Evolutionary conservation across 2,329 filamentous ascomycete species (phyloP).

Genomic region (Nigrograna mackinnonii): DNA sequence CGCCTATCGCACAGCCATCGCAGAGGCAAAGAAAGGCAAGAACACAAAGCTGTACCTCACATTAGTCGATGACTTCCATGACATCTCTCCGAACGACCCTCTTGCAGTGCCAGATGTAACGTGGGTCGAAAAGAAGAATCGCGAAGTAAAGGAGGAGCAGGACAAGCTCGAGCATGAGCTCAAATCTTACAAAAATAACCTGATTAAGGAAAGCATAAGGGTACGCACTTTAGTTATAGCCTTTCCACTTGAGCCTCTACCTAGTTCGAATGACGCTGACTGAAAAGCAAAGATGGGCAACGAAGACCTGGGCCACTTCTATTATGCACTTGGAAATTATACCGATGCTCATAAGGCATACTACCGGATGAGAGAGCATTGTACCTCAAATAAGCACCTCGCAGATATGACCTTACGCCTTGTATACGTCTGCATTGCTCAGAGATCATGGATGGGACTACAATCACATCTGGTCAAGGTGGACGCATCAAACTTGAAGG

Average conservation of each 20-base stretch:
- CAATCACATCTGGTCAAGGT: constrained; percentile 63
- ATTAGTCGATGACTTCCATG: constrained; percentile 66
- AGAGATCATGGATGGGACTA: constrained; percentile 75
- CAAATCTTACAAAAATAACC: constrained; percentile 92
- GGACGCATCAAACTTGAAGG: constrained; percentile 55
- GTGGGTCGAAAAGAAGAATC: constrained; percentile 75
- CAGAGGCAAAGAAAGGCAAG: constrained; percentile 74
- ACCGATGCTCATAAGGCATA: constrained; percentile 75
- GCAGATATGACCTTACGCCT: constrained; percentile 80
- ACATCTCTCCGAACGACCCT: constrained; percentile 67
- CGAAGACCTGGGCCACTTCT: constrained; percentile 86
- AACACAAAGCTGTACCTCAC: constrained; percentile 74
- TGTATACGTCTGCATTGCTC: constrained; percentile 74
- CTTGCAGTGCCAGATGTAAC: constrained; percentile 68
- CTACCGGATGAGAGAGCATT: constrained; percentile 85
- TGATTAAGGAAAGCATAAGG: constrained; percentile 95
- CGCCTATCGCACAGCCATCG: constrained; percentile 76
- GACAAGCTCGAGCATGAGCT: constrained; percentile 81
- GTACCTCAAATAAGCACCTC: constrained; percentile 81
- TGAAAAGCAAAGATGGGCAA: constrained; percentile 82
- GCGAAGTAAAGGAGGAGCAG: constrained; percentile 70
- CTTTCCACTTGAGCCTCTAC: neutral
- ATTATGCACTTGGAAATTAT: constrained; percentile 77
- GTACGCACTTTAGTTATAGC: constrained; percentile 50
- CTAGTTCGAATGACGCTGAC: neutral